These are phyloP conservation scores for Aechmea fasciata DNA, from an alignment of 176 grass and related monocot species.

Conservation along the genomic window DNA sequence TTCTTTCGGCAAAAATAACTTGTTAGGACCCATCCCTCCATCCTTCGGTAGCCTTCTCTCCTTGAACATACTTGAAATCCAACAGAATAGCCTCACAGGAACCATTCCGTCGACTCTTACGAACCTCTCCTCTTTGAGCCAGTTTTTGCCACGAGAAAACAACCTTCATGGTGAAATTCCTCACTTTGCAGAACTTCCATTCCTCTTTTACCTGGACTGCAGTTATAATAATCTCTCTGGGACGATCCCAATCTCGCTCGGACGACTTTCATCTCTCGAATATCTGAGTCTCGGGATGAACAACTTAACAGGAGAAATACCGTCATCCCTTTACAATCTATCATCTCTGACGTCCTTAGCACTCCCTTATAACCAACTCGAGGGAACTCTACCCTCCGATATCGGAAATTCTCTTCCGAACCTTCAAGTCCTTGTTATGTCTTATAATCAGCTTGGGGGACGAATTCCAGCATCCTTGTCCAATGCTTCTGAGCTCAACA, in stretches of 20 bases:
- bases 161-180: no score
- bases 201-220: no score
- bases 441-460: constrained; percentile 13
- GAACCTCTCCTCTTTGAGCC: not conserved
- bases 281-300: constrained; percentile 5
- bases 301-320: constrained; percentile 16
- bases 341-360: not conserved
- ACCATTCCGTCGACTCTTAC: not conserved
- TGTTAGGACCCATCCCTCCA: constrained; percentile 28
- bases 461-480: constrained; percentile 17
- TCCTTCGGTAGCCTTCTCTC: constrained; percentile 22
- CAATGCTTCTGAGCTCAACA: constrained; percentile 10
- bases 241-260: no score
- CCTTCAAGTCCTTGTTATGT: not conserved
- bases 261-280: not conserved
- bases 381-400: constrained; percentile 9
- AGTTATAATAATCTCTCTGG: no score
- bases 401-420: constrained; percentile 29
- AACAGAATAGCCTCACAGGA: not conserved
- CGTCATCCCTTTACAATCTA: constrained; percentile 15
- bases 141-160: no score
- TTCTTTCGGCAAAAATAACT: not conserved
- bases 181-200: no score
- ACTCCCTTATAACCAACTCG: constrained; percentile 13
- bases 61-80: not conserved